A percentile compares a stretch with the other conserved stretches of the same genome.
These are phyloP conservation scores for Eucalyptus erythrocorys DNA, from an alignment of 345 rosid species.

Conservation along the genomic window DNA sequence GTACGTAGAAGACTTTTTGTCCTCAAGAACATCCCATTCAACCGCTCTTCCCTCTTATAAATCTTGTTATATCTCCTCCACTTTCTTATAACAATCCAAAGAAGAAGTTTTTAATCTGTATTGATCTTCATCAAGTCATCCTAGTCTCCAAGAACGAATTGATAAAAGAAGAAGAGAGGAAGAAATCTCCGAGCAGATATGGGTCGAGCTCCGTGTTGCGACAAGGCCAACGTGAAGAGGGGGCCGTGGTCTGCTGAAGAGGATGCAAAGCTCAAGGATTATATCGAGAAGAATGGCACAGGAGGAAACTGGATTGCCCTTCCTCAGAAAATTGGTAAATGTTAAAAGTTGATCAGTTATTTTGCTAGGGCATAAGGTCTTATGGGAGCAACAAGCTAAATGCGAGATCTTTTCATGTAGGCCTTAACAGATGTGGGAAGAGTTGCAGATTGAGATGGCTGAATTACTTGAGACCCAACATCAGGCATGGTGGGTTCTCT, in stretches of 20 bases:
- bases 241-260: slow-evolving; percentile 99
- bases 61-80: slow-evolving; percentile 7
- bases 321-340: slow-evolving; percentile 87
- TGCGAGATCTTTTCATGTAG: slow-evolving; percentile 9
- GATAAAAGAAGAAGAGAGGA: background rate
- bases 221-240: slow-evolving; percentile 83
- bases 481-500: slow-evolving; percentile 98
- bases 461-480: slow-evolving; percentile 93
- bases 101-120: background rate
- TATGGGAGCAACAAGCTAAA: background rate
- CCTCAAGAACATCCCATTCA: background rate
- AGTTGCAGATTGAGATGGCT: slow-evolving; percentile 99
- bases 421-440: slow-evolving; percentile 96
- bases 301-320: slow-evolving; percentile 99
- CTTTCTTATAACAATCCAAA: background rate
- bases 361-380: background rate
- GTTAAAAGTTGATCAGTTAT: background rate
- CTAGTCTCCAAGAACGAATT: slow-evolving; percentile 1
- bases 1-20: slow-evolving; percentile 16
- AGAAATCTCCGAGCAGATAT: slow-evolving; percentile 8
- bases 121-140: background rate
- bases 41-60: slow-evolving; percentile 17
- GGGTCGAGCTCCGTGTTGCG: slow-evolving; percentile 99
- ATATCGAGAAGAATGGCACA: slow-evolving; percentile 73
- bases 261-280: slow-evolving; percentile 84